phyloP scores from a whole-genome alignment of 2,329 filamentous ascomycete genomes.

The Penicillium vulpinum region DNA sequence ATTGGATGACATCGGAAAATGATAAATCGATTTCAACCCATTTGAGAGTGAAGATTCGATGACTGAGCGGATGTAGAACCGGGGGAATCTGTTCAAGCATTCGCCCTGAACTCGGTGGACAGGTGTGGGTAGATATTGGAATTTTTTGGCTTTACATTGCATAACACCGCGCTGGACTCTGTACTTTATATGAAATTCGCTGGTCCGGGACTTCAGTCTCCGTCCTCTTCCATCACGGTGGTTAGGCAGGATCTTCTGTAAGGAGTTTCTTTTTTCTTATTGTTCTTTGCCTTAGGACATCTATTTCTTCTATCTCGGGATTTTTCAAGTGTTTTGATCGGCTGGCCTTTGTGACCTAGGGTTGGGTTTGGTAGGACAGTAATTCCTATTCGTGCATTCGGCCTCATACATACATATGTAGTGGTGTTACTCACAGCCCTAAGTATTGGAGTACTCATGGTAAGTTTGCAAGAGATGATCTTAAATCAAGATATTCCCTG shows the following conservation, averaged over 20 bases:
- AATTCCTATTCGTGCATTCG: neutral
- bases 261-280: slow-evolving; percentile 10
- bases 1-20: slow-evolving; percentile 20
- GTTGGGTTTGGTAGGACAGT: neutral
- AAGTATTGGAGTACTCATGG: no score
- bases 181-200: slow-evolving; percentile 29
- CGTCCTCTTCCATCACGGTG: slow-evolving; percentile 7
- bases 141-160: slow-evolving; percentile 27
- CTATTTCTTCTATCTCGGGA: slow-evolving; percentile 19
- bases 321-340: slow-evolving; percentile 13
- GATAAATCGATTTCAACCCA: slow-evolving; percentile 20
- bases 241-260: slow-evolving; percentile 4
- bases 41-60: slow-evolving; percentile 18
- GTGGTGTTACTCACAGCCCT: neutral
- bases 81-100: slow-evolving; percentile 10
- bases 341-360: neutral
- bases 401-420: no score
- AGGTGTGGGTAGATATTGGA: slow-evolving; percentile 29
- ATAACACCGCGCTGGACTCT: slow-evolving; percentile 28
- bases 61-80: slow-evolving; percentile 22
- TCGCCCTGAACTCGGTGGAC: slow-evolving; percentile 15
- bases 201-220: slow-evolving; percentile 13
- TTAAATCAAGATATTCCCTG: slow-evolving; percentile 2
- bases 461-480: neutral
- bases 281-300: slow-evolving; percentile 5